These are phyloP conservation scores for Geranium rotundifolium DNA, from an alignment of 345 rosid genomes.

Conservation along the genomic window DNA sequence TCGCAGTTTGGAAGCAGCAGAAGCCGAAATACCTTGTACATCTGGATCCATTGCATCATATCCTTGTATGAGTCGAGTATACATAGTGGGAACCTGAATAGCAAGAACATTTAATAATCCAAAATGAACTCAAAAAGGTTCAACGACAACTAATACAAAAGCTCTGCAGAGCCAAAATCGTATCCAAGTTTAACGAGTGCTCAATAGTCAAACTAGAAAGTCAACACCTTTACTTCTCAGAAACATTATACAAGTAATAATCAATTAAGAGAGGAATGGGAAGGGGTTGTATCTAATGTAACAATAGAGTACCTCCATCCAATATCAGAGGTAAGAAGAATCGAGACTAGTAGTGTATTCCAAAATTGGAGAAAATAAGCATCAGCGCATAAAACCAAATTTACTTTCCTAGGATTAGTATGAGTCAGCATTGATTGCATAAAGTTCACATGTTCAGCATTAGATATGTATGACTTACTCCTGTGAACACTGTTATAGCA, in stretches of 20 bases:
- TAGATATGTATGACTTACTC: conserved; percentile 41
- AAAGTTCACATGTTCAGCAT: conserved; percentile 2
- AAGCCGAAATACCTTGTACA: conserved; percentile 53
- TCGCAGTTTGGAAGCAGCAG: conserved; percentile 67
- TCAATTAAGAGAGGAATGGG: not conserved
- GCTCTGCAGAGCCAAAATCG: not conserved
- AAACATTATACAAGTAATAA: not conserved
- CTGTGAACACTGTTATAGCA: conserved; percentile 79
- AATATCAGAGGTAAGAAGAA: not conserved
- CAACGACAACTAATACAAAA: conserved; percentile 2
- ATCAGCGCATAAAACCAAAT: not conserved
- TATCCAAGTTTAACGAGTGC: not conserved
- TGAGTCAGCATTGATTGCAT: not conserved
- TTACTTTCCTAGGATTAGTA: not conserved
- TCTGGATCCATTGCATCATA: conserved; percentile 79
- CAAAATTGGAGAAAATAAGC: not conserved
- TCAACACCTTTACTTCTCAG: not conserved
- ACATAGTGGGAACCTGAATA: conserved; percentile 91
- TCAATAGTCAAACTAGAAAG: not conserved
- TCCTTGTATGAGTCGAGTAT: conserved; percentile 90
- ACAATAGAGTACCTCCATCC: not conserved
- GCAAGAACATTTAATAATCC: not conserved
- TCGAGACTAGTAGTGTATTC: not conserved
- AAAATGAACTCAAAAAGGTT: not conserved
- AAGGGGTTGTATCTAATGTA: not conserved